These are phyloP conservation scores for Candida mesenterica DNA, from an alignment of 1,139 yeast genomes.

Conservation along the genomic window DNA sequence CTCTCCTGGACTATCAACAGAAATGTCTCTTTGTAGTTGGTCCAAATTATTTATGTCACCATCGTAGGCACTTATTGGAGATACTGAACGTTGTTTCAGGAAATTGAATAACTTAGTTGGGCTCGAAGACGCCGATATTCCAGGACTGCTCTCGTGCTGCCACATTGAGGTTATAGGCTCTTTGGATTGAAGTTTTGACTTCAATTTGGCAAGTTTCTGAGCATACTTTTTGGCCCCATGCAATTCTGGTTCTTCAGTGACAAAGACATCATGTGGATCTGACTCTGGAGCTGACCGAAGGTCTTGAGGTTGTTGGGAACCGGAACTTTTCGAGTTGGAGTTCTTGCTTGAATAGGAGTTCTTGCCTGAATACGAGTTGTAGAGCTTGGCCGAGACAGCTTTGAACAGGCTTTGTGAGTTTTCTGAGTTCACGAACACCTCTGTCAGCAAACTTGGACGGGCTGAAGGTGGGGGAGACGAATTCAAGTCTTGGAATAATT, in stretches of 20 bases:
- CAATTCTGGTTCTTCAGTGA: slow-evolving; percentile 11
- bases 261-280: slow-evolving; percentile 15
- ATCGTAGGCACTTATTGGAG: slow-evolving; percentile 22
- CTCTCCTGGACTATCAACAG: slow-evolving; percentile 5
- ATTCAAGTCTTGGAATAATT: not conserved
- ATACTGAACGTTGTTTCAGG: slow-evolving; percentile 12
- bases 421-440: slow-evolving; percentile 13
- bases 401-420: slow-evolving; percentile 11
- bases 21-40: slow-evolving; percentile 21
- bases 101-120: slow-evolving; percentile 7
- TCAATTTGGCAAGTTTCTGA: slow-evolving; percentile 31
- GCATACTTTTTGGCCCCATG: slow-evolving; percentile 24
- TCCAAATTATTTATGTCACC: slow-evolving; percentile 18
- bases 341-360: not conserved
- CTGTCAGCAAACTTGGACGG: slow-evolving; percentile 4
- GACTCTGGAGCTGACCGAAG: not conserved
- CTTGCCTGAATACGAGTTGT: not conserved
- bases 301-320: not conserved
- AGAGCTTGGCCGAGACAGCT: not conserved
- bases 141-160: slow-evolving; percentile 10
- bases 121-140: slow-evolving; percentile 3
- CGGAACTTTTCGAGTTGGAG: too few relatives aligned
- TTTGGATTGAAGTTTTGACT: slow-evolving; percentile 32
- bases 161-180: slow-evolving; percentile 35
- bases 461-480: too few relatives aligned